Evolutionary conservation across 1,139 yeast genomes (phyloP).

Genomic region (Kodamaea sp.): DNA sequence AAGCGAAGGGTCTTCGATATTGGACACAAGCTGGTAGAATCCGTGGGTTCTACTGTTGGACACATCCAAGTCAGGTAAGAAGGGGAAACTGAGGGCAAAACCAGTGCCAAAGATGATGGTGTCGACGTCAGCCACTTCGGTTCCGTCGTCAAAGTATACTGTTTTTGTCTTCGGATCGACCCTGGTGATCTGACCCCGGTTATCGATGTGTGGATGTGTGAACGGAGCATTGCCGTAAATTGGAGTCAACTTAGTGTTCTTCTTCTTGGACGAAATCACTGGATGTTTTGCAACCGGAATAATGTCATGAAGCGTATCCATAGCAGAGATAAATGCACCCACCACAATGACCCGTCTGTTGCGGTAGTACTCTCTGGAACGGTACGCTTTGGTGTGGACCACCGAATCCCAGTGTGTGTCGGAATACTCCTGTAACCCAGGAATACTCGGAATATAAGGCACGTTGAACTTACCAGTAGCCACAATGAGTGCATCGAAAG

Average conservation of each 20-base stretch:
- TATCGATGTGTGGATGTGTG: slow-evolving; percentile 19
- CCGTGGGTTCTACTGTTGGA: slow-evolving; percentile 35
- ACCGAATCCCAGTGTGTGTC: slow-evolving; percentile 19
- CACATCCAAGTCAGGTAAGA: slow-evolving; percentile 33
- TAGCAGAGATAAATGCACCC: slow-evolving; percentile 28
- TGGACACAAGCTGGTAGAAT: slow-evolving; percentile 45
- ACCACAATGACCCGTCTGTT: slow-evolving; percentile 44
- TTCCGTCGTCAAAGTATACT: slow-evolving; percentile 32
- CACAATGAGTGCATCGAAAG: slow-evolving; percentile 45
- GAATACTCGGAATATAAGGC: slow-evolving; percentile 46
- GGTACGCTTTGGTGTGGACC: slow-evolving; percentile 17
- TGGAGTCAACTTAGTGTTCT: slow-evolving; percentile 8
- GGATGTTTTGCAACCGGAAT: slow-evolving; percentile 14
- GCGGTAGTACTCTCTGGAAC: slow-evolving; percentile 23
- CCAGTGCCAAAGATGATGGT: slow-evolving; percentile 50
- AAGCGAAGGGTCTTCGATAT: slow-evolving; percentile 47
- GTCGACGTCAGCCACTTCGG: slow-evolving; percentile 32
- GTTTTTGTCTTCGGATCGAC: slow-evolving; percentile 27
- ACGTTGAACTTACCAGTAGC: slow-evolving; percentile 52
- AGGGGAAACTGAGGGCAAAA: slow-evolving; percentile 45
- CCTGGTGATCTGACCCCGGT: slow-evolving; percentile 14
- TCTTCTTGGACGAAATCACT: slow-evolving; percentile 21
- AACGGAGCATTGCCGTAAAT: slow-evolving; percentile 14
- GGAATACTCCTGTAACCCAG: slow-evolving; percentile 45
- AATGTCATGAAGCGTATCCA: slow-evolving; percentile 17